These are phyloP conservation scores for Mercurialis annua DNA, from an alignment of 345 rosid genomes.

Conservation along the genomic window DNA sequence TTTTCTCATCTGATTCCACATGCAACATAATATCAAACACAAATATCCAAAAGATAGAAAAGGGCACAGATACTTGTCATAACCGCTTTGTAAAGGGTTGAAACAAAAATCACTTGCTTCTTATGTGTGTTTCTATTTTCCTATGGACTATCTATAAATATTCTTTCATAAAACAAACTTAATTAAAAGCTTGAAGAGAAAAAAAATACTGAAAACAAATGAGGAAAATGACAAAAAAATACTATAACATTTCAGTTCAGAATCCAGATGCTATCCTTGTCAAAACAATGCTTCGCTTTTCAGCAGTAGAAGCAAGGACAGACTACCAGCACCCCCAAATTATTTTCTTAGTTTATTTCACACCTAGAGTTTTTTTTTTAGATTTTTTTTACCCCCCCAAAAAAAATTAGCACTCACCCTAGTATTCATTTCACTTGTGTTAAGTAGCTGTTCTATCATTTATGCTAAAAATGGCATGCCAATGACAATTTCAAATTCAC, in stretches of 20 bases:
- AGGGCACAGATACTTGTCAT: background rate
- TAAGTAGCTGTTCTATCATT: background rate
- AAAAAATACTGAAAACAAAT: background rate
- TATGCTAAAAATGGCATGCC: background rate
- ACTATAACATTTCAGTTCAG: background rate
- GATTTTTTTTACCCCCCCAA: background rate
- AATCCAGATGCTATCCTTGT: background rate
- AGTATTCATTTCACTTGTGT: background rate
- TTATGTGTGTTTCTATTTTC: background rate
- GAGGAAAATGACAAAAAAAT: background rate
- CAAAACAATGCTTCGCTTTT: background rate
- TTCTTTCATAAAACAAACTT: background rate
- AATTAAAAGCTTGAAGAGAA: background rate
- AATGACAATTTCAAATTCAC: background rate
- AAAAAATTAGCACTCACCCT: background rate
- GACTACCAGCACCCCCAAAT: too few species aligned
- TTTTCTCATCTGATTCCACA: constrained; percentile 69
- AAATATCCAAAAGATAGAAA: constrained; percentile 8
- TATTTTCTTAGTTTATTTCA: too few species aligned
- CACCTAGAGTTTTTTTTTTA: too few species aligned
- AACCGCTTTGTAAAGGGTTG: background rate
- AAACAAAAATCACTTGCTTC: background rate
- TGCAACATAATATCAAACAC: constrained; percentile 15
- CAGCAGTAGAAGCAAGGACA: background rate
- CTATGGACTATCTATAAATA: background rate